Percentiles rank a stretch among this genome's conserved stretches.
phyloP scores from a whole-genome alignment of 768 basidiomycete genomes.

The Lactarius deliciosus region DNA sequence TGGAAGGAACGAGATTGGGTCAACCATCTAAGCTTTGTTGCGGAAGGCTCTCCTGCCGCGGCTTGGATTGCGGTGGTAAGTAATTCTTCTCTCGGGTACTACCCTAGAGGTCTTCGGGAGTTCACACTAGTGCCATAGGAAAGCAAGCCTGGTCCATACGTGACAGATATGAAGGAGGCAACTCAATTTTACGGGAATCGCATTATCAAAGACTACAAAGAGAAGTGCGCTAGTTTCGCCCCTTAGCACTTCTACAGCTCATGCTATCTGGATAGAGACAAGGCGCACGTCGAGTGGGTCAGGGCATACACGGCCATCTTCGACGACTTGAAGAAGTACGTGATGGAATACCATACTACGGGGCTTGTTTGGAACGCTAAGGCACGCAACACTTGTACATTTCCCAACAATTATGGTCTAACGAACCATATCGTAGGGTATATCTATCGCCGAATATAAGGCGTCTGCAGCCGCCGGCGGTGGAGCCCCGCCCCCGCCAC shows the following conservation, averaged over 20 bases:
- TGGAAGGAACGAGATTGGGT: conserved; percentile 80
- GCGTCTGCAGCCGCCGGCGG: conserved; percentile 38
- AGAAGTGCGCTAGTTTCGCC: conserved; percentile 59
- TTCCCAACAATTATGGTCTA: not conserved
- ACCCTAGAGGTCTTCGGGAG: conserved; percentile 4
- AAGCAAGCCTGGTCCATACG: conserved; percentile 75
- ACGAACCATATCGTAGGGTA: conserved; percentile 44
- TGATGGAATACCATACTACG: conserved; percentile 81
- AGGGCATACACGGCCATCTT: conserved; percentile 65
- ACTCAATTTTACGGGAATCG: conserved; percentile 86
- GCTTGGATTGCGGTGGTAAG: conserved; percentile 89
- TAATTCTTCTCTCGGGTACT: conserved; percentile 34
- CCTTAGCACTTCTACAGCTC: conserved; percentile 2
- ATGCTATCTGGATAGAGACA: conserved; percentile 56
- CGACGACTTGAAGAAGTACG: conserved; percentile 79
- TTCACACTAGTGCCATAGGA: conserved; percentile 39
- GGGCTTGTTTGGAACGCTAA: conserved; percentile 88
- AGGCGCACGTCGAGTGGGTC: conserved; percentile 88
- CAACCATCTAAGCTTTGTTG: conserved; percentile 75
- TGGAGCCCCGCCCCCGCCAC: conserved; percentile 51
- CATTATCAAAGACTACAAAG: conserved; percentile 90
- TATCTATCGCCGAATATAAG: conserved; percentile 55
- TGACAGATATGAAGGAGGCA: conserved; percentile 84
- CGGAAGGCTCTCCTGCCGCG: conserved; percentile 75
- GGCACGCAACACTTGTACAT: conserved; percentile 39